Percentiles rank a stretch among this genome's conserved stretches.
These are phyloP conservation scores for Amanita phalloides DNA, from an alignment of 768 basidiomycete species.

Conservation along the genomic window DNA sequence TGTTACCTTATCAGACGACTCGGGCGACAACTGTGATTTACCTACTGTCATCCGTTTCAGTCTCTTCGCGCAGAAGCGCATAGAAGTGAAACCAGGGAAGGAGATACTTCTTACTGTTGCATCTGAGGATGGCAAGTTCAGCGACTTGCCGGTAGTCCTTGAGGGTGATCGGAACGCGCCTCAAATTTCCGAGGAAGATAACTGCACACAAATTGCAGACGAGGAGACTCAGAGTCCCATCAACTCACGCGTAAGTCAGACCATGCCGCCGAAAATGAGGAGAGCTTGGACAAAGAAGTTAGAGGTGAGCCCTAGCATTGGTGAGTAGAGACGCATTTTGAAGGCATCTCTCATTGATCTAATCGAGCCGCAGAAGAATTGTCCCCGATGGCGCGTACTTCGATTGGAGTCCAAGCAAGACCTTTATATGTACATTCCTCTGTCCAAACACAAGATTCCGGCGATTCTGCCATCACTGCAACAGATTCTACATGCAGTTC, in stretches of 20 bases:
- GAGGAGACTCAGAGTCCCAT: conserved; percentile 27
- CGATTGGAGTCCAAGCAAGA: conserved; percentile 36
- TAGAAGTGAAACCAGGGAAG: conserved; percentile 62
- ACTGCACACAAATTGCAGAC: conserved; percentile 25
- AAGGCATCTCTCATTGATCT: neutral
- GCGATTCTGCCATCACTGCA: conserved; percentile 13
- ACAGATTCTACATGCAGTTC: conserved; percentile 8
- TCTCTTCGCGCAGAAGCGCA: conserved; percentile 58
- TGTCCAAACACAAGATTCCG: conserved; percentile 20
- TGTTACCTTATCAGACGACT: conserved; percentile 37
- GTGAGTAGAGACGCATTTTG: conserved; percentile 22
- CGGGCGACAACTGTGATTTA: conserved; percentile 29
- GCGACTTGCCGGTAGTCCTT: conserved; percentile 47
- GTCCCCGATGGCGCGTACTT: conserved; percentile 16
- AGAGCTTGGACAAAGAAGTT: conserved; percentile 44
- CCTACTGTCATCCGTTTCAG: conserved; percentile 41
- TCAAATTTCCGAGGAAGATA: conserved; percentile 29
- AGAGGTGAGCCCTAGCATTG: conserved; percentile 25
- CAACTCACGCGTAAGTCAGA: conserved; percentile 18
- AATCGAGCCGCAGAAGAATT: neutral
- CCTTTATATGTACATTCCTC: conserved; percentile 23
- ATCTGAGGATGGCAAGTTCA: conserved; percentile 38
- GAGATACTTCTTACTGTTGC: conserved; percentile 55
- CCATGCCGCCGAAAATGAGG: conserved; percentile 55
- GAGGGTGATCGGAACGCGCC: conserved; percentile 36